Base-by-base conservation (phyloP, 169 alveolate species). In the Plasmodium gaboni region DNA sequence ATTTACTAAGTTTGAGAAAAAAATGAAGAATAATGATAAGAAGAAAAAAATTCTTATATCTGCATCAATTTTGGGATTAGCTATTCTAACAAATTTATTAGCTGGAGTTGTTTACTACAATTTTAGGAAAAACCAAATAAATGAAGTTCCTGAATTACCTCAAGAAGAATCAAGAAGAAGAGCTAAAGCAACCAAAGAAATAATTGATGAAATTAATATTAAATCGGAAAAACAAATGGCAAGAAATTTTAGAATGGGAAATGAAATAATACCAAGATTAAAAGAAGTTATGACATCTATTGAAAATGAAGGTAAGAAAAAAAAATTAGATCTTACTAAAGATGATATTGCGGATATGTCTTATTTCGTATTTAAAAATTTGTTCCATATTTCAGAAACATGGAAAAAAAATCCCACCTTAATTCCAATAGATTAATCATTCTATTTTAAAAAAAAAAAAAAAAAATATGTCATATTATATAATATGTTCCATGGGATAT, bases 321-420 rank as follows among this genome's bases (percentile, higher is more conserved):
- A 68, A 72, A 72, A 72, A 17, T 24, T 28, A n/a, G 13, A 53
- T 1, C n/a, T 72, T 42, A 68, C 51, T 28, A 51, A 28, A 60
- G 24, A 72, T 72, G n/a, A 72, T 44, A 72, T 55, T n/a, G 51
- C 71, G 6, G 48, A 72, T 61, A 72, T 72, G 64, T 51, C 86
- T n/a, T 72, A 72, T 61, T 65, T 53, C 57, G 24, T 53, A 53
- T 72, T 72, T n/a, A 72, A 42, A 72, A 72, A 72, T 32, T 68
- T 72, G 13, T 72, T 53, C 57, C 68, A 72, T 15, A 51, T 48
- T 13, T 53, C 71, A 7, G 86, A 72, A 55, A 44, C 9, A 6
- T 72, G 86, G 71, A 72, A 55, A 26, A 72, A 72, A 32, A 72
- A 72, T 68, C 71, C 86, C 19, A 26, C 26, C 86, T 24, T 26